Evolutionary conservation across 2,329 filamentous ascomycete species (phyloP).

Genomic region (Remersonia thermophila): DNA sequence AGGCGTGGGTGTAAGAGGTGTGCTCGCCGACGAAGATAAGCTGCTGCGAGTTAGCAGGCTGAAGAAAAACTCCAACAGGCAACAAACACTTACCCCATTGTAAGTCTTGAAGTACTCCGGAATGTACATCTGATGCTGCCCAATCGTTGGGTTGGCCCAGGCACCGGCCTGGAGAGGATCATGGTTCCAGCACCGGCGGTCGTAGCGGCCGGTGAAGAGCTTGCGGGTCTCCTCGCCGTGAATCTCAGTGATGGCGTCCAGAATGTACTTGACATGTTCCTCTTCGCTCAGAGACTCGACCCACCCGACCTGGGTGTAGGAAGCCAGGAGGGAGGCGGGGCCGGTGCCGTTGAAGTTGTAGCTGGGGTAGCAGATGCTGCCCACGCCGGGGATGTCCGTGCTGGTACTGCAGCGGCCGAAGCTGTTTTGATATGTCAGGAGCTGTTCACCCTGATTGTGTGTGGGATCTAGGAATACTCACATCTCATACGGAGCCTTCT

Average conservation of each 20-base stretch:
- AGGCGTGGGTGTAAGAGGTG: constrained; percentile 59
- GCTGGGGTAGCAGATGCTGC: constrained; percentile 52
- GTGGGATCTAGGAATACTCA: neutral
- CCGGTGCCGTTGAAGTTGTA: constrained; percentile 54
- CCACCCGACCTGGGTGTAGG: constrained; percentile 33
- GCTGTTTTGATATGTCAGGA: constrained; percentile 1
- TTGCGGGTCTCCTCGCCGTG: constrained; percentile 47
- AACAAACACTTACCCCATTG: constrained; percentile 34
- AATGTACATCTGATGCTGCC: constrained; percentile 57
- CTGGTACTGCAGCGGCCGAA: constrained; percentile 47
- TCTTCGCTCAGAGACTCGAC: constrained; percentile 35
- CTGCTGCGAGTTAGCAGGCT: constrained; percentile 16
- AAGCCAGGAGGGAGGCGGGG: constrained; percentile 49
- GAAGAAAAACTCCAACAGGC: neutral
- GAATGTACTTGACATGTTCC: constrained; percentile 50
- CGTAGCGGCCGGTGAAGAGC: constrained; percentile 53
- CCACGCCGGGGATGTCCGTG: constrained; percentile 47
- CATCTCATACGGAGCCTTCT: constrained; percentile 40
- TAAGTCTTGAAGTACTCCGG: constrained; percentile 64
- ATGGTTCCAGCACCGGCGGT: constrained; percentile 52
- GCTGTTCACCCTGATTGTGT: neutral
- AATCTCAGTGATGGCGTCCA: constrained; percentile 56
- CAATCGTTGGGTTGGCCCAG: constrained; percentile 48
- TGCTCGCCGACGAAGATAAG: constrained; percentile 61
- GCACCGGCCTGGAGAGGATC: constrained; percentile 49